A percentile compares a stretch with the other conserved stretches of the same genome.
These are phyloP conservation scores for Phytophthora hibernalis DNA, from an alignment of 352 stramenopile genomes.

Conservation along the genomic window DNA sequence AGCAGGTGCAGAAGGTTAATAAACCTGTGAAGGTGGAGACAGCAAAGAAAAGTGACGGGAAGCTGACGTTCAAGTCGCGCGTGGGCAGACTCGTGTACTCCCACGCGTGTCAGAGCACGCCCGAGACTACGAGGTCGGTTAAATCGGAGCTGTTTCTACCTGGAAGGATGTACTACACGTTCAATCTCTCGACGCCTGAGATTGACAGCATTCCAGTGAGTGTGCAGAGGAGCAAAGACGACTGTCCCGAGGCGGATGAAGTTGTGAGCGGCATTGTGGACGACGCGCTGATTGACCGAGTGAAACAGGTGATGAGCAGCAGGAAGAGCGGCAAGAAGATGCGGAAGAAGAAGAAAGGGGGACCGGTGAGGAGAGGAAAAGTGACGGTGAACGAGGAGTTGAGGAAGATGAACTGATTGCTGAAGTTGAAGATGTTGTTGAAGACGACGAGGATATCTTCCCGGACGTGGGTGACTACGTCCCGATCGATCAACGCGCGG, in stretches of 20 bases:
- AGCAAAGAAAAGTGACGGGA: constrained; percentile 24
- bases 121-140: constrained; percentile 3
- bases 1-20: constrained; percentile 16
- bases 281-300: constrained; percentile 49
- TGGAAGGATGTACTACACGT: constrained; percentile 80
- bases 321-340: constrained; percentile 44
- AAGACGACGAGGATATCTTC: constrained; percentile 80
- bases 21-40: neutral
- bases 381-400: neutral
- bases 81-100: constrained; percentile 73
- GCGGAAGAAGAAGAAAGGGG: constrained; percentile 55
- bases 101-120: constrained; percentile 59
- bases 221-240: constrained; percentile 78
- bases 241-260: constrained; percentile 68
- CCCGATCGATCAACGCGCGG: constrained; percentile 57
- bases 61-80: constrained; percentile 63
- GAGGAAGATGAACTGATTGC: constrained; percentile 11
- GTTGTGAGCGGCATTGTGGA: constrained; percentile 63
- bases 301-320: constrained; percentile 43
- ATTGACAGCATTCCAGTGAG: constrained; percentile 63
- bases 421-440: constrained; percentile 18
- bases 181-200: constrained; percentile 51
- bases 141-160: constrained; percentile 80
- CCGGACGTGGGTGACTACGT: constrained; percentile 76
- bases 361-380: constrained; percentile 1